phyloP scores from a whole-genome alignment of 257 asterid genomes.

The Gentiana straminea region DNA sequence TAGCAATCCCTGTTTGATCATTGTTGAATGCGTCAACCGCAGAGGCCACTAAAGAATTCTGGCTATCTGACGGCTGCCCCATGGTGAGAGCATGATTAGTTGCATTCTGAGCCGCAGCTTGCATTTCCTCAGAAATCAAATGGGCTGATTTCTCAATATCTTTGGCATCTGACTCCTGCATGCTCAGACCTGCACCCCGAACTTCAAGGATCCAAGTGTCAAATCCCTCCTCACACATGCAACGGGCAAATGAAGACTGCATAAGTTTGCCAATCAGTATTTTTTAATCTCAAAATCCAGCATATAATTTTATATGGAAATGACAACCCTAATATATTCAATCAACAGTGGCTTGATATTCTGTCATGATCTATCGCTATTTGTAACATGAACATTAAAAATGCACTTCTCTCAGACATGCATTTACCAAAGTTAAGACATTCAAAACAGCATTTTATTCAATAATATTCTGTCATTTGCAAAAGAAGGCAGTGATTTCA shows the following conservation, averaged over 20 bases:
- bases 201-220: constrained; percentile 98
- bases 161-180: constrained; percentile 36
- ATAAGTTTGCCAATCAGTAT: constrained; percentile 13
- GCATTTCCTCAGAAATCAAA: constrained; percentile 48
- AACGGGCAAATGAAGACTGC: constrained; percentile 97
- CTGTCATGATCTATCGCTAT: too few species aligned
- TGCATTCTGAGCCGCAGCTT: constrained; percentile 43
- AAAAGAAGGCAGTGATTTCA: too few species aligned
- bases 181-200: constrained; percentile 95
- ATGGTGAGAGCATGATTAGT: constrained; percentile 30
- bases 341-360: too few species aligned
- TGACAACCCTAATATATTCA: too few species aligned
- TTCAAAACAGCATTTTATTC: too few species aligned
- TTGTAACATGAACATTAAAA: too few species aligned
- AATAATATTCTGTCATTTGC: too few species aligned
- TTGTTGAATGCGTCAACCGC: constrained; percentile 29
- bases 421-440: too few species aligned
- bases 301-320: background rate
- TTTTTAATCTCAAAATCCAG: background rate
- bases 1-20: constrained; percentile 33
- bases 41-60: constrained; percentile 24
- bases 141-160: constrained; percentile 58
- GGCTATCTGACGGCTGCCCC: constrained; percentile 25
- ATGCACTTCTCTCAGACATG: too few species aligned
- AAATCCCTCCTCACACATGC: constrained; percentile 97